Evolutionary conservation across 441 rosid species (phyloP).

Genomic region (Syzygium malaccense): DNA sequence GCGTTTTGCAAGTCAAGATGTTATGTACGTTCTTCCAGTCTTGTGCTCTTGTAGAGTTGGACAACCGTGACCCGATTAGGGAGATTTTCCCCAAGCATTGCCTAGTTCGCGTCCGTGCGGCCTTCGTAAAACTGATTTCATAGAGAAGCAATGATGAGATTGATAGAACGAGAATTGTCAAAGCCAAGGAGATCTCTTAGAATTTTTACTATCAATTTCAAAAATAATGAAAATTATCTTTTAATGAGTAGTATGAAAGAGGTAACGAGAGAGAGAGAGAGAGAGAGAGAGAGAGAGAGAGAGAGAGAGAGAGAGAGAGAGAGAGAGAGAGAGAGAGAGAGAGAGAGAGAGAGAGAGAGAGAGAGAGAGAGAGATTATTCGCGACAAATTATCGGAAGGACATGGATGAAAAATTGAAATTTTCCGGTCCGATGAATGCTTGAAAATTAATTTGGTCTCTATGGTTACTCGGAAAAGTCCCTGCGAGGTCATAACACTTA

Average conservation of each 20-base stretch:
- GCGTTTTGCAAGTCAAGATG: not conserved
- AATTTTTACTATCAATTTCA: not conserved
- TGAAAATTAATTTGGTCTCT: not conserved
- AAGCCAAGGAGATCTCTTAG: not conserved
- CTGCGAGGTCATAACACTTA: not conserved
- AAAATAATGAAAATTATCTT: not conserved
- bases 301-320: too few species aligned
- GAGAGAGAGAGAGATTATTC: not conserved
- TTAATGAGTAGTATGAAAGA: not conserved
- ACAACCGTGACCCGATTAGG: not conserved
- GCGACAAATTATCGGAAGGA: not conserved
- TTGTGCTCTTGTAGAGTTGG: not conserved
- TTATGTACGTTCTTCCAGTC: not conserved
- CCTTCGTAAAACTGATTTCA: not conserved
- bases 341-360: too few species aligned
- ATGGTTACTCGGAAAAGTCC: not conserved
- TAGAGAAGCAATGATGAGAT: not conserved
- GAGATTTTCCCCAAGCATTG: not conserved
- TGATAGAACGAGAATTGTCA: not conserved
- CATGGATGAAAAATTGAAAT: not conserved
- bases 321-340: too few species aligned
- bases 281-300: too few species aligned
- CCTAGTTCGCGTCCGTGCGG: not conserved
- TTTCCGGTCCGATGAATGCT: not conserved
- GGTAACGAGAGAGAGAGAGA: too few species aligned